Percentiles rank a stretch among this genome's conserved stretches.
Conservation (phyloP, 2,329 filamentous ascomycete genomes). For the Colletotrichum agaves region DNA sequence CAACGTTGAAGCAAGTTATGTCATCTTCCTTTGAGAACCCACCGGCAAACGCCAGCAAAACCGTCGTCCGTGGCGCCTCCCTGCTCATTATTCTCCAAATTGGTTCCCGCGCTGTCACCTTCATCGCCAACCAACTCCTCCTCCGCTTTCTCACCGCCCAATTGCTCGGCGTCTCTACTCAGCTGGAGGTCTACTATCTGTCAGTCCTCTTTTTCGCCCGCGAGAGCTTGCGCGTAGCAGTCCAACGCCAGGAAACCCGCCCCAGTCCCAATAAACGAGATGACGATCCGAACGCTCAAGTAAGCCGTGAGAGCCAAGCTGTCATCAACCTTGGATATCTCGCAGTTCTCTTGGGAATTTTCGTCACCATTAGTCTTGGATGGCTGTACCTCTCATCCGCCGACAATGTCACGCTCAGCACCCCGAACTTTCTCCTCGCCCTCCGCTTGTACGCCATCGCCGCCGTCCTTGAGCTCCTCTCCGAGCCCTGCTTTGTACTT, state of each 20-base stretch:
- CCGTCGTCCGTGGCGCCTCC: conserved; percentile 76
- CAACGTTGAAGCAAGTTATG: background rate
- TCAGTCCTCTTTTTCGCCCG: conserved; percentile 95
- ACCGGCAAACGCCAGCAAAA: conserved; percentile 25
- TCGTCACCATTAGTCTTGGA: conserved; percentile 72
- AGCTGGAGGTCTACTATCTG: conserved; percentile 92
- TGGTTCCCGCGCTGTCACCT: conserved; percentile 87
- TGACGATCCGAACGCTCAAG: conserved; percentile 41
- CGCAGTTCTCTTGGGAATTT: conserved; percentile 74
- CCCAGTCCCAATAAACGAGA: conserved; percentile 38
- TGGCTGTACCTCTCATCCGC: conserved; percentile 72
- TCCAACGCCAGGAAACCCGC: conserved; percentile 74
- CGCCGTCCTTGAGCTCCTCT: conserved; percentile 77
- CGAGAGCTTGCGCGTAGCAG: conserved; percentile 89
- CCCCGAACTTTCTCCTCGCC: conserved; percentile 70
- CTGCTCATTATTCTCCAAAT: conserved; percentile 91
- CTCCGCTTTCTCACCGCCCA: conserved; percentile 88
- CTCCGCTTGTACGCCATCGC: conserved; percentile 67
- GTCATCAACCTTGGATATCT: conserved; percentile 91
- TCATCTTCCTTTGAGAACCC: conserved; percentile 15
- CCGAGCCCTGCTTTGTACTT: conserved; percentile 90
- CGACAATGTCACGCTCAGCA: conserved; percentile 58
- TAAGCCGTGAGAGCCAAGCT: conserved; percentile 69
- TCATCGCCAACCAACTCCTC: conserved; percentile 90
- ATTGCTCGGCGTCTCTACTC: conserved; percentile 85